Conservation (phyloP, 106 monocot genomes). For the Dendrobium huoshanense region DNA sequence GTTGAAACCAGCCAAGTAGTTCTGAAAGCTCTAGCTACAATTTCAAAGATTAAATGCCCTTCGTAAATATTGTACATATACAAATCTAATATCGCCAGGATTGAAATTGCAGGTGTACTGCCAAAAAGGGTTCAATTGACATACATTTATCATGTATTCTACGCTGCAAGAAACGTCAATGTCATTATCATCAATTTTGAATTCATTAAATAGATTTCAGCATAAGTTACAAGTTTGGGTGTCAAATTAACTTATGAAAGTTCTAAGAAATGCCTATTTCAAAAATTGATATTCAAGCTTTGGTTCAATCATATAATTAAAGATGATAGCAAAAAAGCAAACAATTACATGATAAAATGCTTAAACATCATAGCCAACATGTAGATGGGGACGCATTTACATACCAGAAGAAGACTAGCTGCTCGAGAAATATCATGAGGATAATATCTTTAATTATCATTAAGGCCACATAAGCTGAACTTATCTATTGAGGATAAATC, state of each 20-base stretch:
- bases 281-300: not conserved
- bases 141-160: not conserved
- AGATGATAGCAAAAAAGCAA: not conserved
- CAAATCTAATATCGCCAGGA: not conserved
- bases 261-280: not conserved
- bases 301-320: not conserved
- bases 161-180: not conserved
- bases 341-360: not conserved
- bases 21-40: not conserved
- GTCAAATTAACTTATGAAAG: not conserved
- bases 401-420: conserved; percentile 70
- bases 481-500: not conserved
- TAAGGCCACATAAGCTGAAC: conserved; percentile 10
- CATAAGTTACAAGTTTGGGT: not conserved
- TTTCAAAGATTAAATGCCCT: not conserved
- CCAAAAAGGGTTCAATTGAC: not conserved
- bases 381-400: conserved; percentile 3
- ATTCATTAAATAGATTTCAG: not conserved
- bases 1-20: too few species aligned
- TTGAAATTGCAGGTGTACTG: not conserved
- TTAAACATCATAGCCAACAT: not conserved
- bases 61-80: not conserved
- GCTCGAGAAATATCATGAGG: conserved; percentile 66
- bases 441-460: conserved; percentile 64
- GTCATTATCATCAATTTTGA: not conserved